A percentile compares a stretch with the other conserved stretches of the same genome.
Evolutionary conservation across 2,329 filamentous ascomycete species (phyloP).

Genomic region (Venturiaceae sp.): DNA sequence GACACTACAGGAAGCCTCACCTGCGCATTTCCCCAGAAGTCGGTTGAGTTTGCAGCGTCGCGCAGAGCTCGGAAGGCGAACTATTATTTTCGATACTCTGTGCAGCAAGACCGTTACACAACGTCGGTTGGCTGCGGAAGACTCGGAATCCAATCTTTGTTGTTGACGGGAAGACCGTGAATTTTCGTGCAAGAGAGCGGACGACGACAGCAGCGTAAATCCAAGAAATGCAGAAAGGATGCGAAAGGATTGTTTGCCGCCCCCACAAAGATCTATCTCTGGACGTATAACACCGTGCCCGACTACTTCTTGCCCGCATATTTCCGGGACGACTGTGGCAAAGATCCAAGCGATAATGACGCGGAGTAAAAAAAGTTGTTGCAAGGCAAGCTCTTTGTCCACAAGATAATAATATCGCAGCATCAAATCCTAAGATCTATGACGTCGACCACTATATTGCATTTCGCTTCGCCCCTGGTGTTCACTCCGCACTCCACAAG

Average conservation of each 20-base stretch:
- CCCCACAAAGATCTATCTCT: neutral
- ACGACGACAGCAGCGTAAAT: neutral
- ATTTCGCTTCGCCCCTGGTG: neutral
- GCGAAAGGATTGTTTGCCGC: neutral
- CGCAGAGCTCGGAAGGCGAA: neutral
- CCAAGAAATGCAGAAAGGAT: neutral
- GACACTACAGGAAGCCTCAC: neutral
- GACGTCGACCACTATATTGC: neutral
- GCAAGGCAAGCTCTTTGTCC: neutral
- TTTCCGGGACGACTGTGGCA: neutral
- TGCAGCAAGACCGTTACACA: neutral
- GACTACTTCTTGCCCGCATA: neutral
- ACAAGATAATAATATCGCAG: neutral
- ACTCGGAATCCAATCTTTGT: neutral
- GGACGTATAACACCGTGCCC: neutral
- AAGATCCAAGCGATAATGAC: neutral
- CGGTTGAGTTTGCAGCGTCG: neutral
- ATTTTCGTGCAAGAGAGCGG: neutral
- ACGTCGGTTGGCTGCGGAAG: neutral
- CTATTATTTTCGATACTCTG: neutral
- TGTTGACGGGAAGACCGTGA: neutral
- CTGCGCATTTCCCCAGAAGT: neutral
- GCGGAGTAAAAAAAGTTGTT: neutral
- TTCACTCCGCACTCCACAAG: neutral
- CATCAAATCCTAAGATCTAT: neutral